Base-by-base conservation (phyloP, 345 rosid species). In the Populus alba region DNA sequence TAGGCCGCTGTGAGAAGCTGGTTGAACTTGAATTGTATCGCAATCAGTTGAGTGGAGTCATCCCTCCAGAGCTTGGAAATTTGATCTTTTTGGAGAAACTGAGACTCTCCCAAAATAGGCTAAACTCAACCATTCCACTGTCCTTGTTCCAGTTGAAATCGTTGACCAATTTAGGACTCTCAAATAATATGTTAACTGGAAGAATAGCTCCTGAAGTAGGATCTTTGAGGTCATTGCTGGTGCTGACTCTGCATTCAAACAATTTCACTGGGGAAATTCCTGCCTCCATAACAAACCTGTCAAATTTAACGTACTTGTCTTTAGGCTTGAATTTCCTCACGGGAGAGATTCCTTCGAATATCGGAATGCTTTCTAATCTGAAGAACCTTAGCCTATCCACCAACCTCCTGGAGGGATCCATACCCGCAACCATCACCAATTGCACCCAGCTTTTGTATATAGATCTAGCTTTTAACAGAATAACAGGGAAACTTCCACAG, bases 41-140 rank as follows among this genome's bases (percentile, higher is more conserved):
- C 4, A 94, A 92, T 76, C 83, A 75, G 72, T 79, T 94, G 83
- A 86, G 79, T 4, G 97, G 97, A 77, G 68, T 70, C 29, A 90
- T 94, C 71, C 98, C 98, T 23, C 35, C 75, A 1, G 93, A 90
- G 87, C 81, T 94, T 25, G 97, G 97, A 71, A 89, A 88, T 73
- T 81, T 92, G 83, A 82, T 73, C 47, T 75, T 81, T 62, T 78
- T 94, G 62, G 81, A 86, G 72, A 80, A 79, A 6, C 76, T 92
- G 82, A 78, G 90, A 73, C 15, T 92, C 66, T 79, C 85, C 79
- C 1, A n/a, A 11, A 94, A 94, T 75, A 81, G 75, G 78, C 82
- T 94, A 71, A 91, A 78, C 69, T 89, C 94, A 72, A 86, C 92
- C n/a, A 89, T 94, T 77, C 98, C 98, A 33, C 55, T 67, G 16